Evolutionary conservation across 345 rosid genomes (phyloP).

Genomic region (Acer saccharum): DNA sequence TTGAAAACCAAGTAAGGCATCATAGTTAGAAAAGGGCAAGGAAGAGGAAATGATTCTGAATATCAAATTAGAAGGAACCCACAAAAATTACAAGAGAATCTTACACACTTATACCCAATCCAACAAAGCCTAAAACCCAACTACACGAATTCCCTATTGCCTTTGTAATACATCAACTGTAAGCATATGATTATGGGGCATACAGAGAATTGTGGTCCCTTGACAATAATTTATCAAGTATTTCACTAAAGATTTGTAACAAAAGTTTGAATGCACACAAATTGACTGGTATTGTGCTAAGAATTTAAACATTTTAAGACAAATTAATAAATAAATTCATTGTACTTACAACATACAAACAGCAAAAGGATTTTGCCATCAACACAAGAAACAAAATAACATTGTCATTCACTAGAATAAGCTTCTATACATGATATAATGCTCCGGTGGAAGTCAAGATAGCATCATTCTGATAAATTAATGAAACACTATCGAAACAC

Average conservation of each 20-base stretch:
- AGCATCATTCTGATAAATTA: background rate
- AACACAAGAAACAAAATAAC: conserved; percentile 11
- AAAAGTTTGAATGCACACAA: background rate
- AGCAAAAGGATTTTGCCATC: background rate
- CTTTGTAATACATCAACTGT: no score
- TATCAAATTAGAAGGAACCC: no score
- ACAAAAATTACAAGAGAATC: no score
- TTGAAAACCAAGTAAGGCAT: background rate
- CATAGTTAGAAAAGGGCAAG: background rate
- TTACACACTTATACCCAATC: no score
- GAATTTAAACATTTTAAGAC: background rate
- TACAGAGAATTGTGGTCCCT: background rate
- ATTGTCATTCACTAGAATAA: background rate
- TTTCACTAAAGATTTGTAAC: background rate
- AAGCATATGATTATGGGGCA: background rate
- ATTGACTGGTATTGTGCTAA: background rate
- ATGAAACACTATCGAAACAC: background rate
- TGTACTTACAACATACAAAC: background rate
- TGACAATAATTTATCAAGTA: background rate
- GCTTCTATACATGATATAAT: background rate
- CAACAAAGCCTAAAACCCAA: no score
- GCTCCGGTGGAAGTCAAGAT: background rate
- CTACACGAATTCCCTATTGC: no score
- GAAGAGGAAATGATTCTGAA: no score
- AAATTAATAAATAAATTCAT: background rate